Base-by-base conservation (phyloP, 2,329 filamentous ascomycete species). In the Thermothelomyces thermophilus region DNA sequence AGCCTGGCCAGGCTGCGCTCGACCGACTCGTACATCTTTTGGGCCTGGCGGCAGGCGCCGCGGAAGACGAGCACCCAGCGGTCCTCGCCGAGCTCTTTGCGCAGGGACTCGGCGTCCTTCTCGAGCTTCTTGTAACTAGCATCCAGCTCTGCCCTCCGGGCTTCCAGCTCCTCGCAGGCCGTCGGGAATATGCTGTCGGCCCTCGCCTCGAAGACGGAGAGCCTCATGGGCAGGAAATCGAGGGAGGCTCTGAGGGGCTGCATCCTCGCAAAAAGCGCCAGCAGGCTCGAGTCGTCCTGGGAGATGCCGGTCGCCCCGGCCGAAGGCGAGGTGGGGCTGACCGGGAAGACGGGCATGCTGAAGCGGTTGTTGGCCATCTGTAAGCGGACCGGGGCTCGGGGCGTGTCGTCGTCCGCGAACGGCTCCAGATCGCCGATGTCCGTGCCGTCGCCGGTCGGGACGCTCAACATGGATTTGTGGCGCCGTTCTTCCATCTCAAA, bases 401-500 rank as follows among this genome's bases (percentile, higher is more conserved):
- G 87, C 0, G 83, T 84, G 59, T 95, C 90, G 59, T 95, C 90
- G 64, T 97, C 91, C 3, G 95, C 86, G 50, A 97, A 96, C 0
- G 87, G 95, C 63, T 95, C 88, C 24, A 97, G 74, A 60, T 96
- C 90, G 51, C 86, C 87, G 57, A 96, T 86, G 64, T 97, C 91
- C 64, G 75, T 76, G 7, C 79, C 77, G 36, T 85, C 82, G 16
- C 82, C 82, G n/a, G 69, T 70, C 24, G 72, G 69, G 30, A 75
- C 77, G 33, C 80, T 80, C 61, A 85, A 75, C 56, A 88, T 75
- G 40, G 84, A 86, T 66, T 85, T 85, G 67, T 97, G 91, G 41
- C 93, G 79, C 57, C 90, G 86, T 70, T 97, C 93, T 66, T 98
- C 93, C 90, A 97, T 95, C 68, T 97, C 90, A 62, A 97, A 97